phyloP scores from a whole-genome alignment of 805 yeast genomes.

The Kuraishia ogatae region DNA sequence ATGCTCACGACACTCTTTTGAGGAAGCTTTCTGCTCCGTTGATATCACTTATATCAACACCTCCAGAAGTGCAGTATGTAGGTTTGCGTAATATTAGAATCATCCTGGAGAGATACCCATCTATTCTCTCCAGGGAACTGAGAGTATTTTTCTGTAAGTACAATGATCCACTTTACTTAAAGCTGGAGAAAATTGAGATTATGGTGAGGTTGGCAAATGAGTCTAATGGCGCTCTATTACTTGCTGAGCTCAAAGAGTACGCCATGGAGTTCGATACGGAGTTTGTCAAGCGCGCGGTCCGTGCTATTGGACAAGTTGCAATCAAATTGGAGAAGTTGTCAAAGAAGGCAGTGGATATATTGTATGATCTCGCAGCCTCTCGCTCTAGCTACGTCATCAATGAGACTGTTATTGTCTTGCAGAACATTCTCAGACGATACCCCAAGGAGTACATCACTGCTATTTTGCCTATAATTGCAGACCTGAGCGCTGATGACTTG shows the following conservation, averaged over 20 bases:
- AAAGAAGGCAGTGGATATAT: constrained; percentile 49
- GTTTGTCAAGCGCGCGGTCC: constrained; percentile 57
- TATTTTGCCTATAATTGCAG: constrained; percentile 44
- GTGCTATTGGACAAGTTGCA: constrained; percentile 65
- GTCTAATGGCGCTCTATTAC: constrained; percentile 44
- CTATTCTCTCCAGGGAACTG: constrained; percentile 64
- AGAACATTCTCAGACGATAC: constrained; percentile 59
- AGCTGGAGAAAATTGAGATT: constrained; percentile 69
- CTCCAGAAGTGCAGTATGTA: constrained; percentile 93
- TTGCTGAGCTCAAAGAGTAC: constrained; percentile 71
- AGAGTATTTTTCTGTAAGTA: constrained; percentile 87
- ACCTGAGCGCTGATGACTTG: constrained; percentile 35
- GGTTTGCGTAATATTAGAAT: constrained; percentile 87
- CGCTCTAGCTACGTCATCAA: constrained; percentile 56
- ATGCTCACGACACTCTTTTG: constrained; percentile 35
- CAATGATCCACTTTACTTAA: constrained; percentile 73
- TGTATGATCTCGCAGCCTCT: constrained; percentile 50
- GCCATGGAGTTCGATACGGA: constrained; percentile 81
- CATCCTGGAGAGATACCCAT: constrained; percentile 82
- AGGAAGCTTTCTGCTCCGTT: constrained; percentile 77
- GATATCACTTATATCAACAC: constrained; percentile 77
- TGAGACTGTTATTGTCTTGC: constrained; percentile 53
- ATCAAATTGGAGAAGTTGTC: constrained; percentile 48
- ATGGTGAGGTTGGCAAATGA: constrained; percentile 61
- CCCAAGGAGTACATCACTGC: constrained; percentile 44